A percentile compares a stretch with the other conserved stretches of the same genome.
phyloP scores from a whole-genome alignment of 208 protist species.

The Trypanosoma brucei region DNA sequence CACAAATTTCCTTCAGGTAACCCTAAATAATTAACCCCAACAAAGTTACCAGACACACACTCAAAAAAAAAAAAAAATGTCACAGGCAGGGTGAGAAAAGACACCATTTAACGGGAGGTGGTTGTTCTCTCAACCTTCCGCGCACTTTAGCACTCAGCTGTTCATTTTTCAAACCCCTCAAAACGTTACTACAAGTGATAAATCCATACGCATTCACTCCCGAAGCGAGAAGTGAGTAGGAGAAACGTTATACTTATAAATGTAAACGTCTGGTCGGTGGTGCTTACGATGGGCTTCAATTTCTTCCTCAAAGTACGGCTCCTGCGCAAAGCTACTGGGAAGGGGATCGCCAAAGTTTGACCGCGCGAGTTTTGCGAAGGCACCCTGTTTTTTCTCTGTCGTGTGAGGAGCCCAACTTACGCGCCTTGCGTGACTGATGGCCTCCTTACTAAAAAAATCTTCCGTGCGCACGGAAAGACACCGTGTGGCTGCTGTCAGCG shows the following conservation, averaged over 20 bases:
- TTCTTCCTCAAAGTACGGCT: slow-evolving; percentile 85
- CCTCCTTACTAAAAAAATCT: slow-evolving; percentile 89
- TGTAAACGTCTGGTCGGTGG: slow-evolving; percentile 82
- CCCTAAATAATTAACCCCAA: too few relatives aligned
- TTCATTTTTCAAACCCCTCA: too few relatives aligned
- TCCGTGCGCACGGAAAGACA: slow-evolving; percentile 76
- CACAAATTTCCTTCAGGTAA: too few relatives aligned
- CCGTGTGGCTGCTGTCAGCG: slow-evolving; percentile 7
- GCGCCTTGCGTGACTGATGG: slow-evolving; percentile 80
- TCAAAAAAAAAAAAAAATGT: too few relatives aligned
- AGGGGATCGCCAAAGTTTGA: slow-evolving; percentile 87
- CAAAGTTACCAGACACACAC: too few relatives aligned
- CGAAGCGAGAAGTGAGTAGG: slow-evolving; percentile 83
- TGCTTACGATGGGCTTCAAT: slow-evolving; percentile 83
- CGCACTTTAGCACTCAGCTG: too few relatives aligned
- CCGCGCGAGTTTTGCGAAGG: slow-evolving; percentile 81
- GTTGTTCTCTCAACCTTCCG: too few relatives aligned
- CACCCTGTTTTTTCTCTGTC: slow-evolving; percentile 85
- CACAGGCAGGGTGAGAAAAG: too few relatives aligned
- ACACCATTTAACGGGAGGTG: too few relatives aligned
- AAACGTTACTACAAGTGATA: too few relatives aligned
- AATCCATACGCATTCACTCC: slow-evolving; percentile 24
- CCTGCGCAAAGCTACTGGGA: slow-evolving; percentile 53
- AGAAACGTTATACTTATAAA: slow-evolving; percentile 87
- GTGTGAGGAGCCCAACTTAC: slow-evolving; percentile 89